phyloP scores from a whole-genome alignment of 139 green algal genomes.

The Monoraphidium neglectum region DNA sequence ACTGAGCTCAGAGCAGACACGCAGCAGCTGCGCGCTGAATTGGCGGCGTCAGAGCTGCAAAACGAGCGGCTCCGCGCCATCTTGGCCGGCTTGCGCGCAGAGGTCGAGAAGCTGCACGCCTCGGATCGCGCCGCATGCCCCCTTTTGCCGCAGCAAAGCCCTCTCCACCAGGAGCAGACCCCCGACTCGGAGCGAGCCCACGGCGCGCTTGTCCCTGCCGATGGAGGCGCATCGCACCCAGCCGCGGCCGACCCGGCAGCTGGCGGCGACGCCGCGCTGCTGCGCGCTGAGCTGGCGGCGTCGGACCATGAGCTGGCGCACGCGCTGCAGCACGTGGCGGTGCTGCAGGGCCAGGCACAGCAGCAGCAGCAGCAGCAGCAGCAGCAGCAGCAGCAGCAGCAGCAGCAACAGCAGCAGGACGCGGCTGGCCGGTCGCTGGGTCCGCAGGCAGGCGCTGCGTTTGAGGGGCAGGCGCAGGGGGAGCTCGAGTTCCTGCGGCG shows the following conservation, averaged over 20 bases:
- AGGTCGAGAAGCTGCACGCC: slow-evolving; percentile 67
- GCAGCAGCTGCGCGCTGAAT: slow-evolving; percentile 18
- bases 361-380: neutral
- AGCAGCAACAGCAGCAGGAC: neutral
- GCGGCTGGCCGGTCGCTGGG: too few species aligned
- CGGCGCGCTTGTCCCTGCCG: neutral
- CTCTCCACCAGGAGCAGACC: too few species aligned
- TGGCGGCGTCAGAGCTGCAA: slow-evolving; percentile 43
- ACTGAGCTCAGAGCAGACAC: too few species aligned
- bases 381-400: slow-evolving; percentile 1
- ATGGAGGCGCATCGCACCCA: neutral
- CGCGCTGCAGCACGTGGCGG: slow-evolving; percentile 45
- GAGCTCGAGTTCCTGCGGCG: slow-evolving; percentile 48
- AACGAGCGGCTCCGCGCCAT: slow-evolving; percentile 56
- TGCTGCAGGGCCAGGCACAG: slow-evolving; percentile 50
- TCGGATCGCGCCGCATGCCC: too few species aligned
- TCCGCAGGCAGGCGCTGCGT: too few species aligned
- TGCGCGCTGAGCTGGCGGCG: slow-evolving; percentile 41
- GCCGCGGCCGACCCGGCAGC: neutral
- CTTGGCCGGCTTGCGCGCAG: slow-evolving; percentile 55
- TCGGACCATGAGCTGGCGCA: slow-evolving; percentile 50
- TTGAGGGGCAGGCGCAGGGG: neutral
- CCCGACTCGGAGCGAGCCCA: too few species aligned
- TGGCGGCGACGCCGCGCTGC: slow-evolving; percentile 13
- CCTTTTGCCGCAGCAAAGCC: too few species aligned